These are phyloP conservation scores for Psophocarpus tetragonolobus DNA, from an alignment of 306 rosid genomes.

Conservation along the genomic window DNA sequence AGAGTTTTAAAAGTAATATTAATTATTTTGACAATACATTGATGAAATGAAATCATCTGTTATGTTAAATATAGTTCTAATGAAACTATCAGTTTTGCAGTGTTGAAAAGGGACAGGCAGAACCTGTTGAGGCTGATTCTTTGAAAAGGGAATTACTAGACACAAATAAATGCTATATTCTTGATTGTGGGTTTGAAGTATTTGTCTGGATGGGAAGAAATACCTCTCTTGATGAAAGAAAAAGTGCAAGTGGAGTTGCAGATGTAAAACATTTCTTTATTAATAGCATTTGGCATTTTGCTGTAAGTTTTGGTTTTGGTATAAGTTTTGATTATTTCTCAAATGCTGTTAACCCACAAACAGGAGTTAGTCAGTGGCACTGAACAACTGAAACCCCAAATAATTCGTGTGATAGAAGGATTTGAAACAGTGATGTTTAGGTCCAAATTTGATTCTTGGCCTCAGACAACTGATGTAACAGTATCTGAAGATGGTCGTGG, in stretches of 20 bases:
- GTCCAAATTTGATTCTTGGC: constrained; percentile 86
- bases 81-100: constrained; percentile 48
- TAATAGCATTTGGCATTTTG: constrained; percentile 4
- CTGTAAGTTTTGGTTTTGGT: constrained; percentile 27
- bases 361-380: constrained; percentile 64
- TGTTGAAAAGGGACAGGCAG: constrained; percentile 68
- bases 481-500: constrained; percentile 97
- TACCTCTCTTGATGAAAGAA: constrained; percentile 83
- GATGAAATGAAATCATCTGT: constrained; percentile 21
- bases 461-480: constrained; percentile 64
- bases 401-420: constrained; percentile 89
- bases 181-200: constrained; percentile 80
- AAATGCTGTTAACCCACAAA: constrained; percentile 29
- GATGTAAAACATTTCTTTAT: constrained; percentile 56
- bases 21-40: neutral
- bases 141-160: constrained; percentile 73
- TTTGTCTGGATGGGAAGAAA: constrained; percentile 95
- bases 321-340: constrained; percentile 27
- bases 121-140: constrained; percentile 58
- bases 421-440: constrained; percentile 83
- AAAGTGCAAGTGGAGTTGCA: constrained; percentile 79
- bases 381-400: constrained; percentile 65
- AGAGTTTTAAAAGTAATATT: neutral
- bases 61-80: constrained; percentile 24
- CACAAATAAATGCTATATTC: constrained; percentile 74